A percentile compares a stretch with the other conserved stretches of the same genome.
phyloP scores from a whole-genome alignment of 352 stramenopile genomes.

The Phytophthora ramorum region DNA sequence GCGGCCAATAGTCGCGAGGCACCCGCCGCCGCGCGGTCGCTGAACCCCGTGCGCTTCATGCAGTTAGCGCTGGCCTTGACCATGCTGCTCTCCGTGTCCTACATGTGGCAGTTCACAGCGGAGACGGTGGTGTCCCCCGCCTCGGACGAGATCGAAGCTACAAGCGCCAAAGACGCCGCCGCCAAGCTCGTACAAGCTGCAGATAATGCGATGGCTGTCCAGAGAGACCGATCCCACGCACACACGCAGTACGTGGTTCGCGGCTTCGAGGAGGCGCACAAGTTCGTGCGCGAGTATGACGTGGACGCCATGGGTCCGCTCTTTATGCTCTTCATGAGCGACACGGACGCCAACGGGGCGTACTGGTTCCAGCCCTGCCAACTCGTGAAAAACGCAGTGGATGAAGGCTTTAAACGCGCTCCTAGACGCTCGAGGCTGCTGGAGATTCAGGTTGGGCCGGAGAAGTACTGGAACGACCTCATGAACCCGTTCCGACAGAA shows the following conservation, averaged over 20 bases:
- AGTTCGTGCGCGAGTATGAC: constrained; percentile 82
- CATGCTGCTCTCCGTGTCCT: constrained; percentile 67
- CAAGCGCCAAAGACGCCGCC: constrained; percentile 31
- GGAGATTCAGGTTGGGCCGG: constrained; percentile 70
- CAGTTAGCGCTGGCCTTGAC: constrained; percentile 63
- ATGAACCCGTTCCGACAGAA: constrained; percentile 83
- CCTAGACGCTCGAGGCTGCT: constrained; percentile 67
- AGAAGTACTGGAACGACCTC: constrained; percentile 73
- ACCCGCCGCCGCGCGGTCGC: constrained; percentile 12
- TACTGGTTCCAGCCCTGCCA: constrained; percentile 84
- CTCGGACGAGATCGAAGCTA: constrained; percentile 20
- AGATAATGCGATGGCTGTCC: constrained; percentile 31
- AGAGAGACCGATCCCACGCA: constrained; percentile 48
- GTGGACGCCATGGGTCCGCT: constrained; percentile 65
- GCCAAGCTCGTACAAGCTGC: constrained; percentile 27
- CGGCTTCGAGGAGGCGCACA: constrained; percentile 74
- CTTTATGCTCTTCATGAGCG: constrained; percentile 83
- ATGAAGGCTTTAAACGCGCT: constrained; percentile 65
- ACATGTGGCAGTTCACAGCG: constrained; percentile 76
- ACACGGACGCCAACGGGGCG: constrained; percentile 67
- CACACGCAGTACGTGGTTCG: constrained; percentile 71
- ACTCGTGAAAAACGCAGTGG: constrained; percentile 61
- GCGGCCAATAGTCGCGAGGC: constrained; percentile 11
- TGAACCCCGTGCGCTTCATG: constrained; percentile 76
- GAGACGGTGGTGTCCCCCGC: constrained; percentile 38